Percentiles rank a stretch among this genome's conserved stretches.
Conservation (phyloP, 495 filamentous ascomycete species). For the Aspergillus sparsus region DNA sequence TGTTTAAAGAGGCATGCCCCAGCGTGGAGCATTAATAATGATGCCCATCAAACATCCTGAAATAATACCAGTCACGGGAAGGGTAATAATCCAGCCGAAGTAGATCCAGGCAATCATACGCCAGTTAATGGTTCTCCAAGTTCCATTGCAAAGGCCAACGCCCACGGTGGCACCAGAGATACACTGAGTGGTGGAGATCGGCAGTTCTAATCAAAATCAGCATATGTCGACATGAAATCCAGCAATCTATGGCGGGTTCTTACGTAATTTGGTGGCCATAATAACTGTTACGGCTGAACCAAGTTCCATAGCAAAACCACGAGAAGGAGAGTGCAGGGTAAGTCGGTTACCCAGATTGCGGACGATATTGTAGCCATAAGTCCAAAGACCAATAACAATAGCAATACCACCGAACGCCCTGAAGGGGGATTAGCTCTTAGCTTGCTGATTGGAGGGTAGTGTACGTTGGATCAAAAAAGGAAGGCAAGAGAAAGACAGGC, state of each 20-base stretch:
- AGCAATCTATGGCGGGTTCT: not conserved
- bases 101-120: constrained; percentile 59
- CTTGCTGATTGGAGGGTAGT: not conserved
- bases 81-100: constrained; percentile 58
- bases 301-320: constrained; percentile 27
- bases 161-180: constrained; percentile 63
- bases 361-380: constrained; percentile 30
- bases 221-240: not conserved
- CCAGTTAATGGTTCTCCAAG: constrained; percentile 61
- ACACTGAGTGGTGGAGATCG: constrained; percentile 51
- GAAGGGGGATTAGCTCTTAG: not conserved
- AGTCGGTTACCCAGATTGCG: constrained; percentile 26
- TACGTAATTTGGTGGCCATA: constrained; percentile 24
- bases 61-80: constrained; percentile 58
- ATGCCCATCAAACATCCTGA: constrained; percentile 59
- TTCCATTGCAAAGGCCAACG: constrained; percentile 62
- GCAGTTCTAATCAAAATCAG: constrained; percentile 22
- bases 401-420: constrained; percentile 23
- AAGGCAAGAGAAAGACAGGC: too few species aligned
- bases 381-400: constrained; percentile 25
- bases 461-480: not conserved
- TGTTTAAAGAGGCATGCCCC: constrained; percentile 19
- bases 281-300: constrained; percentile 24
- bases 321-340: constrained; percentile 24
- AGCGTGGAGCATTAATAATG: constrained; percentile 57